Percentiles rank a stretch among this genome's conserved stretches.
Evolutionary conservation across 768 basidiomycete genomes (phyloP).

Genomic region (Mycena filopes): DNA sequence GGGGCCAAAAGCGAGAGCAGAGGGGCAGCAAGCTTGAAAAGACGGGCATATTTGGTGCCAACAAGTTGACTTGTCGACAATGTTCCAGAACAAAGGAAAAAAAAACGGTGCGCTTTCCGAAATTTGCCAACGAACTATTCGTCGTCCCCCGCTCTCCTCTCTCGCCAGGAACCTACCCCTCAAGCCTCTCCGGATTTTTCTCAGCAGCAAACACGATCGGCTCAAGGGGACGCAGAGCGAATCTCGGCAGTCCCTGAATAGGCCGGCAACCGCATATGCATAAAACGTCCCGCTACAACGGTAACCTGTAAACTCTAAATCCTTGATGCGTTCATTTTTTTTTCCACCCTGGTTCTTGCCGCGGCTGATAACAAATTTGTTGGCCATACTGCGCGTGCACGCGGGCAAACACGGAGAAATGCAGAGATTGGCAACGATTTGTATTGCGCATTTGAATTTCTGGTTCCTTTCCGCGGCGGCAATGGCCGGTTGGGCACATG

Average conservation of each 20-base stretch:
- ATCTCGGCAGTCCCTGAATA: conserved; percentile 39
- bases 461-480: not conserved
- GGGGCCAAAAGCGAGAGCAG: conserved; percentile 32
- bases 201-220: conserved; percentile 65
- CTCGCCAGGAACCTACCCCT: not conserved
- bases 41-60: conserved; percentile 24
- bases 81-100: not conserved
- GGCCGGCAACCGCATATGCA: conserved; percentile 48
- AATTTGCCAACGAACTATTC: not conserved
- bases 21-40: conserved; percentile 28
- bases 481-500: too few relatives aligned
- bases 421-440: not conserved
- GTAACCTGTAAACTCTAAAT: conserved; percentile 53
- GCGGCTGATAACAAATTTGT: not conserved
- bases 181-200: conserved; percentile 24
- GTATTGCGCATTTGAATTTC: not conserved
- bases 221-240: conserved; percentile 36
- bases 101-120: too few relatives aligned
- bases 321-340: conserved; percentile 16
- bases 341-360: not conserved
- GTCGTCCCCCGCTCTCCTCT: not conserved
- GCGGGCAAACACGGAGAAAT: not conserved
- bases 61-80: conserved; percentile 9
- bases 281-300: conserved; percentile 48
- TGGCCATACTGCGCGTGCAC: not conserved